Evolutionary conservation across 2,329 filamentous ascomycete species (phyloP).

Genomic region (Pseudogymnoascus sp.): DNA sequence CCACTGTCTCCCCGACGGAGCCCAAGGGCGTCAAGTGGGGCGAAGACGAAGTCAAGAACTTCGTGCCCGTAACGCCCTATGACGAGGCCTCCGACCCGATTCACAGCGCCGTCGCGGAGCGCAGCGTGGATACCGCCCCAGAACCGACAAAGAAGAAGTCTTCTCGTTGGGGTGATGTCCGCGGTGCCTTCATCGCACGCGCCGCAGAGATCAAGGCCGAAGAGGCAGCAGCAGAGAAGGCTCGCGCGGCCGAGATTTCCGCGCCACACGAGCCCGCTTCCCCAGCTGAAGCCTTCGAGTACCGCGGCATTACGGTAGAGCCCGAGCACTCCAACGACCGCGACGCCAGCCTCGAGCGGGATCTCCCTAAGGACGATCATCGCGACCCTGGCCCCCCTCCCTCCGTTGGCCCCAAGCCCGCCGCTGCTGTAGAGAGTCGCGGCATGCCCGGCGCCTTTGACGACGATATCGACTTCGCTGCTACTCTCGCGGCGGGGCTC

Average conservation of each 20-base stretch:
- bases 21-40: constrained; percentile 58
- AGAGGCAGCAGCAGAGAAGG: not conserved
- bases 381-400: constrained; percentile 37
- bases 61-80: constrained; percentile 52
- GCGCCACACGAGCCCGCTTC: constrained; percentile 18
- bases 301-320: constrained; percentile 22
- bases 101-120: not conserved
- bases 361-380: not conserved
- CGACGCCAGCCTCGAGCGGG: constrained; percentile 11
- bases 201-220: not conserved
- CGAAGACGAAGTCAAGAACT: constrained; percentile 55
- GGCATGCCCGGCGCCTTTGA: constrained; percentile 55
- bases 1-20: constrained; percentile 14
- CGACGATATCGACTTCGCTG: constrained; percentile 61
- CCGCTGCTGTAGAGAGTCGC: constrained; percentile 38
- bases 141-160: not conserved
- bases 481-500: constrained; percentile 59
- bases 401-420: constrained; percentile 47
- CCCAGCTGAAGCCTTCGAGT: constrained; percentile 18
- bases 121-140: not conserved
- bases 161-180: not conserved
- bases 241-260: constrained; percentile 22
- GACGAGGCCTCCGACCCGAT: constrained; percentile 10
- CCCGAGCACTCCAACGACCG: constrained; percentile 16
- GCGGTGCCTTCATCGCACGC: not conserved